phyloP scores from a whole-genome alignment of 2,329 filamentous ascomycete genomes.

The Orbilia brochopaga region DNA sequence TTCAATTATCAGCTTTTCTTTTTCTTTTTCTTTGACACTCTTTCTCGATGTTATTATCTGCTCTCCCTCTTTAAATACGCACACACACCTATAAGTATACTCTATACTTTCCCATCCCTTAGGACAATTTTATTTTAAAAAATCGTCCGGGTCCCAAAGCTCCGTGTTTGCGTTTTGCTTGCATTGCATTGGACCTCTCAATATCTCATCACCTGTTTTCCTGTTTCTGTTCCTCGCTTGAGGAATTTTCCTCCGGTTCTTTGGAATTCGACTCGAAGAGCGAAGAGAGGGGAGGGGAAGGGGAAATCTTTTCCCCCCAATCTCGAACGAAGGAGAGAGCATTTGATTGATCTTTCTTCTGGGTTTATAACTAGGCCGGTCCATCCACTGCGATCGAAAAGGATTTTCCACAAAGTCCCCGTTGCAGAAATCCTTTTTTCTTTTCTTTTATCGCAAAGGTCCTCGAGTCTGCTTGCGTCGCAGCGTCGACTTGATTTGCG shows the following conservation, averaged over 20 bases:
- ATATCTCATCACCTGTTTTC: background rate
- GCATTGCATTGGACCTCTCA: background rate
- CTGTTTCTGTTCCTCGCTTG: background rate
- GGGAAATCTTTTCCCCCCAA: too few relatives aligned
- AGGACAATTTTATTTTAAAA: background rate
- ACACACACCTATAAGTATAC: background rate
- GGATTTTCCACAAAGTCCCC: background rate
- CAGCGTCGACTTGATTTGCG: background rate
- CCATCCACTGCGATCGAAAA: background rate
- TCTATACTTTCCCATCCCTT: background rate
- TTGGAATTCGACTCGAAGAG: conserved; percentile 2
- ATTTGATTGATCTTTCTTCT: background rate
- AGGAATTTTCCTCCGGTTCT: background rate
- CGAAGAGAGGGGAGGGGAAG: background rate
- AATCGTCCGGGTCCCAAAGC: background rate
- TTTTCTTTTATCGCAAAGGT: background rate
- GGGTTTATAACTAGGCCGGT: conserved; percentile 9
- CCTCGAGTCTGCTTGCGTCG: background rate
- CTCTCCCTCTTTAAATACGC: background rate
- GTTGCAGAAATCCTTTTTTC: background rate
- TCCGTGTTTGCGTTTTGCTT: background rate
- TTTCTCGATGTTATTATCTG: too few relatives aligned
- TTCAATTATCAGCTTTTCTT: conserved; percentile 4
- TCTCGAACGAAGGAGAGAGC: background rate
- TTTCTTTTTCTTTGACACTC: conserved; percentile 2